These are phyloP conservation scores for Athelia psychrophila DNA, from an alignment of 1,284 basidiomycete genomes.

Conservation along the genomic window DNA sequence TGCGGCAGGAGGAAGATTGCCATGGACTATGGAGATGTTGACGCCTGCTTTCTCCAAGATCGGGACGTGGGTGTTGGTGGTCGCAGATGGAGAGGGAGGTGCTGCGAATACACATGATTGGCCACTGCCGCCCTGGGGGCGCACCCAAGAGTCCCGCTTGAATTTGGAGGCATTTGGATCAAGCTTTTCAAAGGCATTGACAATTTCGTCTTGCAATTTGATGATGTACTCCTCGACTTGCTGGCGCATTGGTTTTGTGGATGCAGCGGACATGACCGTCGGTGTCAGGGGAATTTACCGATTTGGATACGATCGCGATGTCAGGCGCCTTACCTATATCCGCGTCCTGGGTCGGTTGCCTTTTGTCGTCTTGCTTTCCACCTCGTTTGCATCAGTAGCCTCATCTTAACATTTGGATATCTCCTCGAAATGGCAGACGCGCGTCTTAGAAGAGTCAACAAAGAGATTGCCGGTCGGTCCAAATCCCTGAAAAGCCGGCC, in stretches of 20 bases:
- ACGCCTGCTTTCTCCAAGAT: conserved; percentile 97
- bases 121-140: conserved; percentile 84
- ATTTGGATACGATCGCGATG: too few relatives aligned
- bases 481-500: not conserved
- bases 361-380: too few relatives aligned
- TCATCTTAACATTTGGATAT: not conserved
- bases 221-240: conserved; percentile 82
- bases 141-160: conserved; percentile 86
- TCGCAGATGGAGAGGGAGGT: conserved; percentile 34
- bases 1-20: conserved; percentile 83
- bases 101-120: conserved; percentile 85
- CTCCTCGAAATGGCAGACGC: conserved; percentile 74
- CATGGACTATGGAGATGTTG: conserved; percentile 93
- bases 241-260: conserved; percentile 64
- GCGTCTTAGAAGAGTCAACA: conserved; percentile 85
- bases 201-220: conserved; percentile 81
- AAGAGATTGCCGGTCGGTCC: conserved; percentile 80
- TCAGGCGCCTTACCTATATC: too few relatives aligned
- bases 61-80: conserved; percentile 27
- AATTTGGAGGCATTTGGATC: conserved; percentile 75
- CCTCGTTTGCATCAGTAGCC: too few relatives aligned
- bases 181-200: conserved; percentile 74
- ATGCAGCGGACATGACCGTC: conserved; percentile 8
- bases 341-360: too few relatives aligned
- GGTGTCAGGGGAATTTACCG: not conserved